phyloP scores from a whole-genome alignment of 495 filamentous ascomycete genomes.

The Cercophora newfieldiana region DNA sequence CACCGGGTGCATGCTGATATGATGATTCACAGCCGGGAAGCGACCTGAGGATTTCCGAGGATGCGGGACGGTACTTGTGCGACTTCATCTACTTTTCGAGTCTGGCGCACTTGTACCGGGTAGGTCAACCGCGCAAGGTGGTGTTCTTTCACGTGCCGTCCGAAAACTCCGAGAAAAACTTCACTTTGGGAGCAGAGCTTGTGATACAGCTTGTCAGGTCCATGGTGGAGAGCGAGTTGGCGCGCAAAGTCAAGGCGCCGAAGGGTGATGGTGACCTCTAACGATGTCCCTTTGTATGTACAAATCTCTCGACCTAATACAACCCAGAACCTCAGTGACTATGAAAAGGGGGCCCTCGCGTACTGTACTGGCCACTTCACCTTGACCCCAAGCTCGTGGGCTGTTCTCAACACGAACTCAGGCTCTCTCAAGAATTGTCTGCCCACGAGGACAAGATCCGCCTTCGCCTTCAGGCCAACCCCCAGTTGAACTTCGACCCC shows the following conservation, averaged over 20 bases:
- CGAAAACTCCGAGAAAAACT: slow-evolving; percentile 51
- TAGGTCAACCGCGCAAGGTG: slow-evolving; percentile 55
- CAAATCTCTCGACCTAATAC: not conserved
- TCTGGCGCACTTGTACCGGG: slow-evolving; percentile 56
- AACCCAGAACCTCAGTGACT: not conserved
- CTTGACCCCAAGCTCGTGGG: slow-evolving; percentile 59
- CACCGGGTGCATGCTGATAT: slow-evolving; percentile 2
- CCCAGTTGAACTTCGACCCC: slow-evolving; percentile 27
- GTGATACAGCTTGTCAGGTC: slow-evolving; percentile 68
- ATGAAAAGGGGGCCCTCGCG: no score
- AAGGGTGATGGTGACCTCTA: not conserved
- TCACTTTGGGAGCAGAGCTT: slow-evolving; percentile 63
- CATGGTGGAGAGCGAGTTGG: slow-evolving; percentile 52
- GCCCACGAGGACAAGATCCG: slow-evolving; percentile 64
- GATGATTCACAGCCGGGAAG: slow-evolving; percentile 33
- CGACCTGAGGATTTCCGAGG: slow-evolving; percentile 66
- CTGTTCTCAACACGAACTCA: slow-evolving; percentile 63
- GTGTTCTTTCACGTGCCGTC: slow-evolving; percentile 80
- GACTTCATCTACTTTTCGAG: slow-evolving; percentile 86
- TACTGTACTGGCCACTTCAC: slow-evolving; percentile 60
- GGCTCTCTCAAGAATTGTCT: slow-evolving; percentile 68
- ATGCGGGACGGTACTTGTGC: slow-evolving; percentile 80
- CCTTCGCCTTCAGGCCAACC: slow-evolving; percentile 49
- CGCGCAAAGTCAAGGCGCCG: slow-evolving; percentile 3
- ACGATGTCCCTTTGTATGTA: not conserved